Base-by-base conservation (phyloP, 75 land plant genomes). In the Cunninghamia lanceolata region DNA sequence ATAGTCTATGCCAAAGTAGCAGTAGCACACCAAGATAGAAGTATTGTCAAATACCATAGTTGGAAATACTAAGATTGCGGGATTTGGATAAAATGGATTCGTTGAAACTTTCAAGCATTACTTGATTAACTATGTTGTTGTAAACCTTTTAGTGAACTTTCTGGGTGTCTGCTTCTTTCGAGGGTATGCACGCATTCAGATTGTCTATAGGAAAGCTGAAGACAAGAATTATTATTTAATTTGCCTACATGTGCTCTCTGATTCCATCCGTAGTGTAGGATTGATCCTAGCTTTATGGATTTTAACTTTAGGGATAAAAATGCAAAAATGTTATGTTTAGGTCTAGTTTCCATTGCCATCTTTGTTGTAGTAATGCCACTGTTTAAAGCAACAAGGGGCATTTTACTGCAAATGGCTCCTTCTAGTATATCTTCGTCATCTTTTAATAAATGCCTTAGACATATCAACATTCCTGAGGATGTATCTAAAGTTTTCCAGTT, bases 151-250 rank as follows among this genome's bases (percentile, higher is more conserved):
- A 80, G 97, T 97, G 68, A 97, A 97, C 84, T 92, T 95, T 17
- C 84, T 97, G 88, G 99, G 99, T 21, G 99, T 97, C 70, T 97
- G 97, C 96, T 97, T 95, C 89, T 97, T 97, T 85, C 94, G 96
- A 79, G 93, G 89, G 82, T 97, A 95, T 90, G 99, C 99, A 39
- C 95, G 99, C 45, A 75, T 94, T 40, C 90, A 90, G 83, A 84
- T 97, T 85, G 93, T n/a, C n/a, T n/a, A 40, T 40, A 40, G 2
- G 40, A 40, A 40, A 40, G 40, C 1, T 40, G 40, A 40, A 40
- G 2, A 2, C 40, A 40, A 1, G 40, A 40, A 40, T 40, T 40
- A 40, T 2, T 2, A 2, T 40, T 40, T 40, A 40, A 2, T 40
- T 40, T 40, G 40, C 40, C 2, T 97, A 53, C 99, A 97, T 90